A percentile compares a stretch with the other conserved stretches of the same genome.
Evolutionary conservation across 2,329 filamentous ascomycete genomes (phyloP).

Genomic region (Fusarium armeniacum): DNA sequence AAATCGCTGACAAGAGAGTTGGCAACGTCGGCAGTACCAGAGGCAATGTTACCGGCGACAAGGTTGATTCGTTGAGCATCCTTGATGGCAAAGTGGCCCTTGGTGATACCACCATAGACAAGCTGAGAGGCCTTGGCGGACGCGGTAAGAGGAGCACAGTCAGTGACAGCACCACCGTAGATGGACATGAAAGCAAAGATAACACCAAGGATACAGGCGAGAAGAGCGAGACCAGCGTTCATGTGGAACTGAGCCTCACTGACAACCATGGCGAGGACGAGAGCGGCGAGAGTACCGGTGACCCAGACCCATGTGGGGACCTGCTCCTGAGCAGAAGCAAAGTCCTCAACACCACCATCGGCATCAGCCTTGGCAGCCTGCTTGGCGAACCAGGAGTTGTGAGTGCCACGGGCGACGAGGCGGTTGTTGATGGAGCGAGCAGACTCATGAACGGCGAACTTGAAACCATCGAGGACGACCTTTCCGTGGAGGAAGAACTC

Average conservation of each 20-base stretch:
- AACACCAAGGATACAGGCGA: conserved; percentile 69
- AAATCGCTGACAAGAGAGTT: conserved; percentile 72
- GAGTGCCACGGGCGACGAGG: conserved; percentile 53
- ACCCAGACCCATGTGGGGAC: conserved; percentile 69
- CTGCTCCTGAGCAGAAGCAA: conserved; percentile 59
- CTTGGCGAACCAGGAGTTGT: conserved; percentile 53
- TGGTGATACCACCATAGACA: conserved; percentile 75
- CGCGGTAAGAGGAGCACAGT: conserved; percentile 73
- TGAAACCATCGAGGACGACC: conserved; percentile 55
- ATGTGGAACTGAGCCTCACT: conserved; percentile 66
- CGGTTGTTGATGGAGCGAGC: conserved; percentile 51
- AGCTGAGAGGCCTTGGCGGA: conserved; percentile 78
- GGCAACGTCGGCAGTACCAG: conserved; percentile 68
- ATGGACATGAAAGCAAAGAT: conserved; percentile 70
- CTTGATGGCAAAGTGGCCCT: conserved; percentile 62
- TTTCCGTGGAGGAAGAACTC: conserved; percentile 59
- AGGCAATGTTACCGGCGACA: conserved; percentile 71
- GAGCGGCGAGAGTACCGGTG: conserved; percentile 61
- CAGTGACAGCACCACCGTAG: conserved; percentile 67
- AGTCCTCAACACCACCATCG: conserved; percentile 56
- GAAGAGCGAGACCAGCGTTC: conserved; percentile 68
- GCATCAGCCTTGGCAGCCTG: conserved; percentile 55
- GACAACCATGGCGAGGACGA: conserved; percentile 67
- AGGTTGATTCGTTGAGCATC: conserved; percentile 75
- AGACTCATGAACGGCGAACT: conserved; percentile 53